Evolutionary conservation across 1,284 basidiomycete species (phyloP).

Genomic region (Moesziomyces globuligerus): DNA sequence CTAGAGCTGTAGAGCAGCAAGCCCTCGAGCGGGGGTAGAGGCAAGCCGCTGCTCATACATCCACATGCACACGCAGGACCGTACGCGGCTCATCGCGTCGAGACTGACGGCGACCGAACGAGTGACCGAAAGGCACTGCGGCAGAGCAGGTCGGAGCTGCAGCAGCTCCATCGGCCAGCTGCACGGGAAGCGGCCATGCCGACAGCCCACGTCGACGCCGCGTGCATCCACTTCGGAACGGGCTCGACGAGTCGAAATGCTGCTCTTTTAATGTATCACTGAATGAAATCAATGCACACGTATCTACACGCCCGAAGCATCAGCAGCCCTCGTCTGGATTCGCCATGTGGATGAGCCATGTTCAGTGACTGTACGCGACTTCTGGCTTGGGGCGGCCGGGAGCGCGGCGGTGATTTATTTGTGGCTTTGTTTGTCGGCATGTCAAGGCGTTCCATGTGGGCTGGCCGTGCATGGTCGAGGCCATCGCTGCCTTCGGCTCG

Average conservation of each 20-base stretch:
- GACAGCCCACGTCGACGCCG: not conserved
- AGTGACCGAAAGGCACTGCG: not conserved
- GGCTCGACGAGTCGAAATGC: too few relatives aligned
- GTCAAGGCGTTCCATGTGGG: not conserved
- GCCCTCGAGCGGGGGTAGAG: too few relatives aligned
- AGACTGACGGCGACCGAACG: not conserved
- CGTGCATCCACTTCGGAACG: not conserved
- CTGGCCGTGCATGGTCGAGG: not conserved
- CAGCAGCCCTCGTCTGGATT: too few relatives aligned
- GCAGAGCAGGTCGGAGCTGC: not conserved
- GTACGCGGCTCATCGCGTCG: too few relatives aligned
- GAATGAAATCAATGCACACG: not conserved
- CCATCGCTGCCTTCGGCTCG: too few relatives aligned
- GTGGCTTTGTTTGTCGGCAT: constrained; percentile 16
- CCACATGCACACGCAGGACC: not conserved
- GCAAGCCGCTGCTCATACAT: not conserved
- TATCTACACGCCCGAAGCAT: too few relatives aligned
- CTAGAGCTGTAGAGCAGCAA: not conserved
- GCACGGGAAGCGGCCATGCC: not conserved
- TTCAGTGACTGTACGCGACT: not conserved
- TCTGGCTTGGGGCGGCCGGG: too few relatives aligned
- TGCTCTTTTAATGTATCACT: too few relatives aligned
- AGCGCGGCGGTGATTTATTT: too few relatives aligned
- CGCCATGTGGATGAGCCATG: too few relatives aligned
- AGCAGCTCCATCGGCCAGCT: not conserved